Evolutionary conservation across 106 monocot species (phyloP).

Genomic region (Narthecium ossifragum): DNA sequence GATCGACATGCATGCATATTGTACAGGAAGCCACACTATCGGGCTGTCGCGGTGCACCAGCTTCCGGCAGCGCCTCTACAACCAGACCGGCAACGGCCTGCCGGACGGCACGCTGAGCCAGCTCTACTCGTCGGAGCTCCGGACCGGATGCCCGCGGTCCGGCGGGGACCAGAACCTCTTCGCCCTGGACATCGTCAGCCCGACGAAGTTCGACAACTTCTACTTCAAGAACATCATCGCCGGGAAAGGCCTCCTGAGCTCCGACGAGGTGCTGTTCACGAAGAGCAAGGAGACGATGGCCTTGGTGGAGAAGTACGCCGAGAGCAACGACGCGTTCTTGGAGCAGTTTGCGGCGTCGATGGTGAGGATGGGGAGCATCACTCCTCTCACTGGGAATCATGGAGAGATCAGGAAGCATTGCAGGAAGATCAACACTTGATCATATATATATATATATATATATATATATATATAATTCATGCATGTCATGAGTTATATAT

Average conservation of each 20-base stretch:
- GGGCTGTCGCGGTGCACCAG: slow-evolving; percentile 48
- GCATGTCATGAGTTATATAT: too few relatives aligned
- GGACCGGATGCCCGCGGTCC: slow-evolving; percentile 30
- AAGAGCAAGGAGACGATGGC: slow-evolving; percentile 18
- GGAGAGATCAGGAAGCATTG: slow-evolving; percentile 39
- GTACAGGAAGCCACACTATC: slow-evolving; percentile 46
- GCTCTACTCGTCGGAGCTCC: slow-evolving; percentile 15
- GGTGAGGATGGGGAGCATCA: slow-evolving; percentile 41
- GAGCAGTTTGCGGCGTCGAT: slow-evolving; percentile 32
- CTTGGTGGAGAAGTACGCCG: slow-evolving; percentile 28
- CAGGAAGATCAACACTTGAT: slow-evolving; percentile 22
- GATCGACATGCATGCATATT: neutral
- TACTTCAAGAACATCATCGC: slow-evolving; percentile 59
- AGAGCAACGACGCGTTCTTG: slow-evolving; percentile 10
- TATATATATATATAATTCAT: too few relatives aligned
- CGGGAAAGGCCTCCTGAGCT: slow-evolving; percentile 29
- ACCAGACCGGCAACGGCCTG: slow-evolving; percentile 35
- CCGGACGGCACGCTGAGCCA: slow-evolving; percentile 23
- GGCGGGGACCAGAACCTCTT: slow-evolving; percentile 64
- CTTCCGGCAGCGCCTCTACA: slow-evolving; percentile 57
- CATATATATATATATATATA: too few relatives aligned
- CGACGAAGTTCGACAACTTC: slow-evolving; percentile 49
- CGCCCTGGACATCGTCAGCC: slow-evolving; percentile 34
- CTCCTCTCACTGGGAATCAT: slow-evolving; percentile 24
- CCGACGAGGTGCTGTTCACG: slow-evolving; percentile 25